Evolutionary conservation across 31 red algal genomes (phyloP), one percentile per base, ranked within the genome.

Genomic region (Endocladia muricata): DNA sequence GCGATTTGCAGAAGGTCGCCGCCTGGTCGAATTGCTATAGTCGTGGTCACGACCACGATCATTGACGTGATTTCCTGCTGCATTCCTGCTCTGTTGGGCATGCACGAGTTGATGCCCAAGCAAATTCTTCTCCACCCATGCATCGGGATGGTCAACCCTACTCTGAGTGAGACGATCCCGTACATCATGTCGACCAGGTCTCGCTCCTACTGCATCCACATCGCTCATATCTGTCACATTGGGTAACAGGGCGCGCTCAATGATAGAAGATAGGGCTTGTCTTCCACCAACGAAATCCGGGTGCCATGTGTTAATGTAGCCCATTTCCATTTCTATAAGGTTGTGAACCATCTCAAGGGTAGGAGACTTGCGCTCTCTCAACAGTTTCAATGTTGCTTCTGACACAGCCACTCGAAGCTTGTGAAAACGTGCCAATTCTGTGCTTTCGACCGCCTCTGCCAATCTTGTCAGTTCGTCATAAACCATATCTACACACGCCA

Each of bases 281-380:
- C 63, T 88, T 34, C 91, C 96, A 39, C 96, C 96, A 32, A 98
- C 84, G 82, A 98, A 98, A 51, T 94, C 91, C 37, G 91, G 91
- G 74, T 98, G 96, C 76, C 91, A 84, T 37, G 91, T 93, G 33
- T 93, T 94, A 54, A 98, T 94, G 70, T 94, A 98, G 32, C 86
- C 88, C 71, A 88, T 94, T 58, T 98, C 95, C 95, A 98, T 98
- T 42, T 85, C 86, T 3, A 98, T 67, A 6, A 98, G 68, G 69
- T 98, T 91, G 17, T 81, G 77, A 4, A 99, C 79, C 96, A 93
- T 92, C 75, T 92, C 66, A 19, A 84, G 38, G 22, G 91, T 89
- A 5, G 89, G 88, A 11, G 76, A 30, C 51, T 95, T 95, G 29
- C 79, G 69, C 62, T 84, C 73, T 67, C 78, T 22, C 13, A 99